Conservation (phyloP, 108 stramenopile species). For the Skeletonema menzelii region DNA sequence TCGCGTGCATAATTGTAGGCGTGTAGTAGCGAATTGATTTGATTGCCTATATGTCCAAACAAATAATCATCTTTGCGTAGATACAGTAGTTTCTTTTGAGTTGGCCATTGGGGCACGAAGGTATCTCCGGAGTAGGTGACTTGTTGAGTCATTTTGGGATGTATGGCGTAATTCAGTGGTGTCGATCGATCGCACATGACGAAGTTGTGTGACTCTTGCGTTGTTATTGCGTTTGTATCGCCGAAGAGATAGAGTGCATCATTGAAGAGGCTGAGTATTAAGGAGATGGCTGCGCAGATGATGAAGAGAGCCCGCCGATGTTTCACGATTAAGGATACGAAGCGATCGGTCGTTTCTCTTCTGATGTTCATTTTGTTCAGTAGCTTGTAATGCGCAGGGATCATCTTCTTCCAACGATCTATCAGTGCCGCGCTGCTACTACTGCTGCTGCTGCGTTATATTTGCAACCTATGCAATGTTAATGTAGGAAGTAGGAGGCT, state of each 20-base stretch:
- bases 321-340: neutral
- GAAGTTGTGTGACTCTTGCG: neutral
- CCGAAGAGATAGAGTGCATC: neutral
- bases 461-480: no score
- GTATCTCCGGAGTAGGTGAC: neutral
- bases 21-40: slow-evolving; percentile 22
- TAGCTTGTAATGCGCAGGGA: neutral
- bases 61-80: neutral
- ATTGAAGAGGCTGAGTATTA: neutral
- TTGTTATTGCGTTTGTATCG: neutral
- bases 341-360: neutral
- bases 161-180: neutral
- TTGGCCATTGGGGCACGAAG: neutral
- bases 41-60: slow-evolving; percentile 21
- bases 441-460: neutral
- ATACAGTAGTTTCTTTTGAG: neutral
- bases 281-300: neutral
- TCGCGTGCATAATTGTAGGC: slow-evolving; percentile 37
- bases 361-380: neutral
- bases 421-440: neutral
- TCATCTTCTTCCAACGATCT: neutral
- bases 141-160: neutral
- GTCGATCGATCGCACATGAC: neutral
- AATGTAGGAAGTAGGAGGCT: no score
- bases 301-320: neutral